Percentiles rank a stretch among this genome's conserved stretches.
These are phyloP conservation scores for Incumbomyces delicatus DNA, from an alignment of 2,329 filamentous ascomycete species.

Conservation along the genomic window DNA sequence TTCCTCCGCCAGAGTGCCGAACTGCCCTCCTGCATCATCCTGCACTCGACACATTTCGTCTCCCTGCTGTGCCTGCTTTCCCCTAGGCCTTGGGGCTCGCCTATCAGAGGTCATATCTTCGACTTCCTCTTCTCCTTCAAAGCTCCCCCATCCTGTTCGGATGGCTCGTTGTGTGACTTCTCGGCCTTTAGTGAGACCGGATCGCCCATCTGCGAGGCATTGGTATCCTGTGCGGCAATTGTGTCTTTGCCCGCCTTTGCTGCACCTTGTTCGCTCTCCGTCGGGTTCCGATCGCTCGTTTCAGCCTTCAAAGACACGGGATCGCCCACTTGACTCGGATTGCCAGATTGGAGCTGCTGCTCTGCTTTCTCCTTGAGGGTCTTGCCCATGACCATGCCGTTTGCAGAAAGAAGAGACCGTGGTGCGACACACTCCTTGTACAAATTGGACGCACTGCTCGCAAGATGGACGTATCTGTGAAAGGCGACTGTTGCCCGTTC, in stretches of 20 bases:
- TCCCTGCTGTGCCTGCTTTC: too few relatives aligned
- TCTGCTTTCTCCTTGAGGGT: slow-evolving; percentile 15
- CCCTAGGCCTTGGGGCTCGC: too few relatives aligned
- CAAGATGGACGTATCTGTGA: too few relatives aligned
- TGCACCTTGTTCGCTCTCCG: slow-evolving; percentile 19
- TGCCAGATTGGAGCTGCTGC: slow-evolving; percentile 14
- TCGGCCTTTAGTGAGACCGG: slow-evolving; percentile 17
- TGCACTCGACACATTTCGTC: too few relatives aligned
- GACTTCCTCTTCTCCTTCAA: slow-evolving; percentile 5
- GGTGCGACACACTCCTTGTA: too few relatives aligned
- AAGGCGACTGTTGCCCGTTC: too few relatives aligned
- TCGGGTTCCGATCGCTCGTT: slow-evolving; percentile 25
- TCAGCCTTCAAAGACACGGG: slow-evolving; percentile 34
- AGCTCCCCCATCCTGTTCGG: slow-evolving; percentile 9
- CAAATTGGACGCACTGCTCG: too few relatives aligned
- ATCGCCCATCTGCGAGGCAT: slow-evolving; percentile 16
- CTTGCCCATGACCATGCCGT: background rate
- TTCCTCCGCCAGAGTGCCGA: too few relatives aligned
- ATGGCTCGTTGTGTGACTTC: slow-evolving; percentile 11
- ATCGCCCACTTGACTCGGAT: slow-evolving; percentile 33
- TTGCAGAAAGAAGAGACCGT: background rate
- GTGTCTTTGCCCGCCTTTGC: slow-evolving; percentile 9
- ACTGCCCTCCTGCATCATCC: too few relatives aligned
- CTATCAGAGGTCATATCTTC: slow-evolving; percentile 4
- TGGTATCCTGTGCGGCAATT: slow-evolving; percentile 9